Percentiles rank a stretch among this genome's conserved stretches.
Evolutionary conservation across 164 flowering plant species (phyloP).

Genomic region (Euptelea pleiosperma): DNA sequence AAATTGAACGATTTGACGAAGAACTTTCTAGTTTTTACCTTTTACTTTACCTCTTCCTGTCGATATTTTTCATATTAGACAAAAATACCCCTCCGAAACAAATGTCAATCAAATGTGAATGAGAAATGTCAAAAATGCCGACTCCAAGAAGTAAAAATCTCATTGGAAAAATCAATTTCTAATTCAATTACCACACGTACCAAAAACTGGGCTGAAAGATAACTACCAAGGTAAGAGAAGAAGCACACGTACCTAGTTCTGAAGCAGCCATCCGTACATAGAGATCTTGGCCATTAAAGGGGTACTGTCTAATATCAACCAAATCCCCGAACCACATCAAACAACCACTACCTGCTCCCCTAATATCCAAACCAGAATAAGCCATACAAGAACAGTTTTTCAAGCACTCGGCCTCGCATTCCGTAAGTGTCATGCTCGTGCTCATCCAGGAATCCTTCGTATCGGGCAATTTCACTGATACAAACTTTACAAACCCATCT

Average conservation of each 20-base stretch:
- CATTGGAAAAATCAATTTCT: too few species aligned
- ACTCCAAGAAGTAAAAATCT: too few species aligned
- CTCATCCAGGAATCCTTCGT: constrained; percentile 8
- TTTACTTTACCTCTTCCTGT: too few species aligned
- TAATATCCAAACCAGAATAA: constrained; percentile 12
- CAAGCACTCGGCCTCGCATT: constrained; percentile 24
- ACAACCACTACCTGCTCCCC: constrained; percentile 18
- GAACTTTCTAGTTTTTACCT: too few species aligned
- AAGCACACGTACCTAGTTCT: constrained; percentile 15
- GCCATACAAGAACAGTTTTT: constrained; percentile 34
- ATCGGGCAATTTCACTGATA: too few species aligned
- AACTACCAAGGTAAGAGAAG: background rate
- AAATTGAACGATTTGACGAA: too few species aligned
- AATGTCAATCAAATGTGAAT: too few species aligned
- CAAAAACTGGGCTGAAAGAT: background rate
- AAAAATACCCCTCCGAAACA: too few species aligned
- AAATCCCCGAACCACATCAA: constrained; percentile 27
- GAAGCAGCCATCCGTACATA: constrained; percentile 26
- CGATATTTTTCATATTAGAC: too few species aligned
- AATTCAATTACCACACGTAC: too few species aligned
- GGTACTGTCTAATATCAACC: constrained; percentile 13
- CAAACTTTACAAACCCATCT: too few species aligned
- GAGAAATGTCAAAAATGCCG: too few species aligned
- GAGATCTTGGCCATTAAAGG: constrained; percentile 19
- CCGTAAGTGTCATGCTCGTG: constrained; percentile 16